Percentiles rank a stretch among this genome's conserved stretches.
Conservation (phyloP, 176 grass and related monocot genomes). For the Aegilops umbellulata region DNA sequence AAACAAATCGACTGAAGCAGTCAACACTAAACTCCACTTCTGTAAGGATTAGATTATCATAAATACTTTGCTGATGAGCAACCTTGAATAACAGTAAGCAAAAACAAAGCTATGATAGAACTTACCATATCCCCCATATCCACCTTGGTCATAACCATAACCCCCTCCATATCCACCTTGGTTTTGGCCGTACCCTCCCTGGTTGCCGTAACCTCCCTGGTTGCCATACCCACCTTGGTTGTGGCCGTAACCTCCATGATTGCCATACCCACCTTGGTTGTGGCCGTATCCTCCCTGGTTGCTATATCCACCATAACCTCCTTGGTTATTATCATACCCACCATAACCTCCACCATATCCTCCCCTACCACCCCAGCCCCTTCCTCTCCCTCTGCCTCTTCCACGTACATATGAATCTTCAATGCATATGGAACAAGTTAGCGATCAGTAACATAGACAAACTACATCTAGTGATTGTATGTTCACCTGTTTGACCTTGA, state of each 20-base stretch:
- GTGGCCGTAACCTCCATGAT: constrained; percentile 63
- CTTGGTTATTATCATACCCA: constrained; percentile 68
- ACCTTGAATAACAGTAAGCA: constrained; percentile 10
- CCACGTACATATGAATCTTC: constrained; percentile 77
- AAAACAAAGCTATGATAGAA: constrained; percentile 5
- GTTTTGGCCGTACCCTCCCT: constrained; percentile 67
- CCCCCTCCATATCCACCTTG: constrained; percentile 69
- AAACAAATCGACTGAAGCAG: constrained; percentile 10
- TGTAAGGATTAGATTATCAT: background rate
- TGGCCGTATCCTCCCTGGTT: constrained; percentile 63
- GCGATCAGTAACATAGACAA: background rate
- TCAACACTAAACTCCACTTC: background rate
- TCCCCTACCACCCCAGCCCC: constrained; percentile 64
- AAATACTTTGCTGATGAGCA: background rate
- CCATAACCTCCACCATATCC: constrained; percentile 60
- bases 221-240: constrained; percentile 63
- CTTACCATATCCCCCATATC: constrained; percentile 70
- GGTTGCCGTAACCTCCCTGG: constrained; percentile 28
- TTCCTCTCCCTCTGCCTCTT: constrained; percentile 69
- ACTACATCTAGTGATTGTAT: background rate
- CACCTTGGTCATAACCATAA: constrained; percentile 83
- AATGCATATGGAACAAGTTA: constrained; percentile 25
- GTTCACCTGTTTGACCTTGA: constrained; percentile 54
- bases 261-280: constrained; percentile 54
- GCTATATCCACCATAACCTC: constrained; percentile 64